These are phyloP conservation scores for Penicillium roqueforti DNA, from an alignment of 495 filamentous ascomycete genomes.

Conservation along the genomic window DNA sequence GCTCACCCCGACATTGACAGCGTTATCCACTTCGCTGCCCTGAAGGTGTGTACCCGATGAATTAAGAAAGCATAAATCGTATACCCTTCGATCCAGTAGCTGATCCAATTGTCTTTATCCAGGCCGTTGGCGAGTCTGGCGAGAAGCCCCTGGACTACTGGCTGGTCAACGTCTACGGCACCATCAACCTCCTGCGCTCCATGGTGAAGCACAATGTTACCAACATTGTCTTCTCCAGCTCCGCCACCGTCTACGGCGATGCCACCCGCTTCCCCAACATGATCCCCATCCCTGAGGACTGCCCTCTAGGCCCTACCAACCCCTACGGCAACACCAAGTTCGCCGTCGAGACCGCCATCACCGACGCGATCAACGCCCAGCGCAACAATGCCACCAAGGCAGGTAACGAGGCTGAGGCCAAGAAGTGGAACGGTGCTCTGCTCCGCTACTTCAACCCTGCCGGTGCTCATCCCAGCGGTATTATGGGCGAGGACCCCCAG, in stretches of 20 bases:
- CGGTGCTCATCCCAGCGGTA: constrained; percentile 87
- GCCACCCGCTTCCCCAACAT: constrained; percentile 94
- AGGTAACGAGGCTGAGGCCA: constrained; percentile 58
- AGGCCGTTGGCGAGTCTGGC: constrained; percentile 95
- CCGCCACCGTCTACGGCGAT: constrained; percentile 96
- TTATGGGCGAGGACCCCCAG: constrained; percentile 98
- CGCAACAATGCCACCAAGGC: constrained; percentile 77
- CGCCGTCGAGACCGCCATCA: constrained; percentile 85
- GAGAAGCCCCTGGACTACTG: constrained; percentile 98
- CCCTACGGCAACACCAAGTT: constrained; percentile 95
- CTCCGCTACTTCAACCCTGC: constrained; percentile 98
- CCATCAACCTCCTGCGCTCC: constrained; percentile 77
- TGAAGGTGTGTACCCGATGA: constrained; percentile 65
- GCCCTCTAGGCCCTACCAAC: constrained; percentile 94
- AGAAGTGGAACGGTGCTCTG: constrained; percentile 89
- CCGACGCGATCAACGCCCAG: constrained; percentile 83
- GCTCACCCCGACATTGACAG: constrained; percentile 92
- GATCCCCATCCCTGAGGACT: constrained; percentile 97
- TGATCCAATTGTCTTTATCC: neutral
- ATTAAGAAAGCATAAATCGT: neutral
- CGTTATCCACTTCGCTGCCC: constrained; percentile 96
- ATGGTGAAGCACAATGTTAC: constrained; percentile 86
- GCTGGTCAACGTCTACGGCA: constrained; percentile 90
- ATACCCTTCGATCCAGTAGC: neutral
- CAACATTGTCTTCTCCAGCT: constrained; percentile 98